phyloP scores from a whole-genome alignment of 306 rosid species.

The Vigna nakashimae region DNA sequence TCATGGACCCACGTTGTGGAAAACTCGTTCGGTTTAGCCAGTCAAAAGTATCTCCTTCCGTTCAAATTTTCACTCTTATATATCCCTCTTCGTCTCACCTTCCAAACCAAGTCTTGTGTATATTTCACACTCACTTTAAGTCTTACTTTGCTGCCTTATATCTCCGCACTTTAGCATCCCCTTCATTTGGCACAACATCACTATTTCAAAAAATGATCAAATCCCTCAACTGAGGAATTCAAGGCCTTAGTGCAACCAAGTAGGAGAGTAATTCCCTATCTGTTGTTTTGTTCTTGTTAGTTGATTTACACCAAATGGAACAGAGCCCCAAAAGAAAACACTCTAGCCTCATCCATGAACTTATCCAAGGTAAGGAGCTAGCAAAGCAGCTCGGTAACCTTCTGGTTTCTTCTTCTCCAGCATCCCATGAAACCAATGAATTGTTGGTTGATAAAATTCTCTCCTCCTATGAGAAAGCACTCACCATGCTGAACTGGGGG shows the following conservation, averaged over 20 bases:
- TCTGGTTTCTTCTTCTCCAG: constrained; percentile 50
- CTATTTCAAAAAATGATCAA: neutral
- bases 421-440: constrained; percentile 53
- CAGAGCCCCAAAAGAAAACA: constrained; percentile 47
- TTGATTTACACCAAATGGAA: constrained; percentile 44
- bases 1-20: constrained; percentile 32
- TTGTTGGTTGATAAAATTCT: constrained; percentile 60
- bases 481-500: constrained; percentile 47
- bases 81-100: constrained; percentile 43
- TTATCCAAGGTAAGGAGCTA: constrained; percentile 66
- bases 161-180: neutral
- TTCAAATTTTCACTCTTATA: constrained; percentile 37
- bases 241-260: neutral
- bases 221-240: neutral
- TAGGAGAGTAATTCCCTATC: neutral
- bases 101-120: constrained; percentile 25
- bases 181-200: neutral
- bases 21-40: constrained; percentile 31
- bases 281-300: neutral
- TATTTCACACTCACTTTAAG: constrained; percentile 1
- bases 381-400: constrained; percentile 61
- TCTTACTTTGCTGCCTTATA: neutral
- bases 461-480: constrained; percentile 63
- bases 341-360: constrained; percentile 54
- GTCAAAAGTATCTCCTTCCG: constrained; percentile 51